Evolutionary conservation across 371 early-diverging fungal species (phyloP).

Genomic region (Rhizopus stolonifer): DNA sequence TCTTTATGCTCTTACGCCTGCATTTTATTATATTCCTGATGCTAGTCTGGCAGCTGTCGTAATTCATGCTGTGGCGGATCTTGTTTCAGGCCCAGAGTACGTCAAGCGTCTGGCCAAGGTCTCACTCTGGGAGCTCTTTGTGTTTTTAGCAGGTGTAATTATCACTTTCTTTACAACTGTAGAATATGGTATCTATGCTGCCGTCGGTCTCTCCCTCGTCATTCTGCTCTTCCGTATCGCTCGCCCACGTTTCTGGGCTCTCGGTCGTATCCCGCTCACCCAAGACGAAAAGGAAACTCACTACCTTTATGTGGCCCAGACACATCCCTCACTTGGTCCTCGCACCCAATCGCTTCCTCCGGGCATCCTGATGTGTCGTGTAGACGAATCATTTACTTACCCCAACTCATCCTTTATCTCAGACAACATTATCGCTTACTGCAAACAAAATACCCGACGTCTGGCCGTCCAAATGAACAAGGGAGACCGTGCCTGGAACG

Average conservation of each 20-base stretch:
- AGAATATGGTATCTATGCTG: slow-evolving; percentile 72
- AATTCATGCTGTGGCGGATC: slow-evolving; percentile 68
- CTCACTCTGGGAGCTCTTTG: slow-evolving; percentile 54
- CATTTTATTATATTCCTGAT: slow-evolving; percentile 85
- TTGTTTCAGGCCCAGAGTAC: slow-evolving; percentile 47
- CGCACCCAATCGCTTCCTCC: slow-evolving; percentile 44
- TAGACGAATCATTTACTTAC: slow-evolving; percentile 68
- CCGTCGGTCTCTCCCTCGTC: slow-evolving; percentile 61
- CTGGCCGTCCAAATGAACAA: slow-evolving; percentile 20
- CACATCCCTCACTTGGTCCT: slow-evolving; percentile 40
- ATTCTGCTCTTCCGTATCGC: slow-evolving; percentile 73
- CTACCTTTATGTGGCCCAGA: slow-evolving; percentile 43
- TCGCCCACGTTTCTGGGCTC: slow-evolving; percentile 56
- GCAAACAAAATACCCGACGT: slow-evolving; percentile 36
- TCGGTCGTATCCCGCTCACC: slow-evolving; percentile 42
- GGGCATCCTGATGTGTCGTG: slow-evolving; percentile 61
- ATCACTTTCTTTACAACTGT: slow-evolving; percentile 70
- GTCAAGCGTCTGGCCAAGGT: slow-evolving; percentile 40
- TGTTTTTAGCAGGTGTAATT: slow-evolving; percentile 55
- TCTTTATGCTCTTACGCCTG: slow-evolving; percentile 78
- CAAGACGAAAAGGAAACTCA: slow-evolving; percentile 8
- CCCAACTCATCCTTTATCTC: slow-evolving; percentile 65
- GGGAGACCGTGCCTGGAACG: slow-evolving; percentile 57
- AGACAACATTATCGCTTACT: slow-evolving; percentile 47
- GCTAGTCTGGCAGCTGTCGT: slow-evolving; percentile 81